Evolutionary conservation across 768 basidiomycete species (phyloP), one percentile per base, ranked within the genome.

Genomic region (Coprinellus micaceus): DNA sequence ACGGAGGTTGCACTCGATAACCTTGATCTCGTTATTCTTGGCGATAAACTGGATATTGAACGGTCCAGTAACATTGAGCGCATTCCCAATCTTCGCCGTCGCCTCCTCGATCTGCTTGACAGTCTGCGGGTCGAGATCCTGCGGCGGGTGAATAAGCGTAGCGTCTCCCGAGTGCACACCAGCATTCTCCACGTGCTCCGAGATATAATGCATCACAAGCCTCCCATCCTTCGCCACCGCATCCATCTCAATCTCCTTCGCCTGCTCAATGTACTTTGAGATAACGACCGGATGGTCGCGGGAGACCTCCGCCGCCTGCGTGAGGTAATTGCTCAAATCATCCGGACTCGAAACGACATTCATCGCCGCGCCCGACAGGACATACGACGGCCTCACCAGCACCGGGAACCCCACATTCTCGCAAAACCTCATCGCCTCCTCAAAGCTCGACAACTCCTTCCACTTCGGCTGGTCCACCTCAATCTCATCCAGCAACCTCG

Each of bases 31-130:
- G 76, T 98, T 98, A 76, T 99, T 91, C 83, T 99, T 99, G 50
- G 96, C 96, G 64, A 99, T 98, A 75, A 99, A 98, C 77, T 99
- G 96, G 68, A 99, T 99, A 69, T 99, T 99, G 84, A 89, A 98
- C 1, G 96, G 96, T 5, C 96, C 97, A 4, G 96, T 98, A 45
- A 98, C 95, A 68, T 98, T 97, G 56, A 99, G 83, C 13, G 97
- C 96, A 57, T 94, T 91, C 28, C 94, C 97, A 60, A 99, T 98
- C 80, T 98, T 99, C 40, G 86, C 88, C 1, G 96, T 98, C 6
- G 97, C 97, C 66, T 94, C 91, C 70, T 94, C 94, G 64, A 99
- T 98, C 67, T 92, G 93, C 52, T 89, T 84, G 48, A 99, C 94
- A 4, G 96, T 98, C 68, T 93, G 86, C 3, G 95, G 96, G 73